Evolutionary conservation across 345 rosid genomes (phyloP).

Genomic region (Salix udensis): DNA sequence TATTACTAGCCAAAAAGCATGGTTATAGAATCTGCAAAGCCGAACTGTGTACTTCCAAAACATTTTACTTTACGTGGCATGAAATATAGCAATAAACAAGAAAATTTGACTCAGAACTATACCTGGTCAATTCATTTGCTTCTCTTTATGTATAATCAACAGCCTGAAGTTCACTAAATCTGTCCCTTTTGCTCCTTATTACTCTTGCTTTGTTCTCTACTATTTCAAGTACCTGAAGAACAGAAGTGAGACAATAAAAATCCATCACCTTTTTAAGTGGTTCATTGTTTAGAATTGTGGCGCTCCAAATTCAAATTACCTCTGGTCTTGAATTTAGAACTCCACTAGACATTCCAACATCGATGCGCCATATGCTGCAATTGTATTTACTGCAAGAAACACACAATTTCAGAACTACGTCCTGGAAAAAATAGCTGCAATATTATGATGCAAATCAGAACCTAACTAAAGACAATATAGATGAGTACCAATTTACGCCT

Average conservation of each 20-base stretch:
- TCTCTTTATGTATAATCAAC: conserved; percentile 45
- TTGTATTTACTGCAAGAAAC: conserved; percentile 57
- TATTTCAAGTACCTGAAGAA: conserved; percentile 75
- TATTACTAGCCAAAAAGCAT: too few species aligned
- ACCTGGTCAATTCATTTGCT: too few species aligned
- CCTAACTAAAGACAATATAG: background rate
- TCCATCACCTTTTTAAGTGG: too few species aligned
- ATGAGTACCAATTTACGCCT: conserved; percentile 74
- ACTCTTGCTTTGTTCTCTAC: conserved; percentile 59
- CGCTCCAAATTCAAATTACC: conserved; percentile 39
- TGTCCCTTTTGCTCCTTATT: conserved; percentile 52
- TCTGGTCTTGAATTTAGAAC: conserved; percentile 86
- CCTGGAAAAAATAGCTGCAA: background rate
- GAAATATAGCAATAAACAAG: too few species aligned
- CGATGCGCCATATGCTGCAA: conserved; percentile 82
- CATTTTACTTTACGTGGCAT: too few species aligned
- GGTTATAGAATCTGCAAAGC: too few species aligned
- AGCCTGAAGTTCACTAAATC: conserved; percentile 43
- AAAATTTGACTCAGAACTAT: too few species aligned
- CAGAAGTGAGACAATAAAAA: background rate
- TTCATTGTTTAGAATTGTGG: too few species aligned
- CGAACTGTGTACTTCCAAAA: too few species aligned
- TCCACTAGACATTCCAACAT: conserved; percentile 98
- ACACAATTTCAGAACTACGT: background rate
- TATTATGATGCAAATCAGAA: background rate